A percentile compares a stretch with the other conserved stretches of the same genome.
These are phyloP conservation scores for Citrullus colocynthis DNA, from an alignment of 306 rosid species.

Conservation along the genomic window DNA sequence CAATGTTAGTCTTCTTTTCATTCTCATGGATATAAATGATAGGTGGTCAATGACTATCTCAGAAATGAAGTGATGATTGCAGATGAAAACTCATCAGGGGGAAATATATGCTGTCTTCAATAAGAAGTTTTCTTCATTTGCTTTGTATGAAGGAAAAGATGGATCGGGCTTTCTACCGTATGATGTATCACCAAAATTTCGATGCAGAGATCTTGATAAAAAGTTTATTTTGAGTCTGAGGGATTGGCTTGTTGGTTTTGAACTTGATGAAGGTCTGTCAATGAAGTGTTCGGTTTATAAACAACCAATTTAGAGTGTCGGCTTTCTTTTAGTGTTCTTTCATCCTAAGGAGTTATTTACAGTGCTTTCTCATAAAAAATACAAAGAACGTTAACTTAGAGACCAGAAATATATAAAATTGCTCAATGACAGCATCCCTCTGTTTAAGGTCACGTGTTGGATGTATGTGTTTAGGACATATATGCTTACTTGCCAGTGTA, in stretches of 20 bases:
- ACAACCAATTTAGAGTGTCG: not conserved
- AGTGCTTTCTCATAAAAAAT: not conserved
- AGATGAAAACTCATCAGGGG: slow-evolving; percentile 23
- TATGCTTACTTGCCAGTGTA: not conserved
- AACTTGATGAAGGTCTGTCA: slow-evolving; percentile 37
- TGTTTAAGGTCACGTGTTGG: not conserved
- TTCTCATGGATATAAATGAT: not conserved
- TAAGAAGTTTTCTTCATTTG: slow-evolving; percentile 44
- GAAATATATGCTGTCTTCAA: slow-evolving; percentile 39
- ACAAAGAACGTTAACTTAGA: not conserved
- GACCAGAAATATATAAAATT: not conserved
- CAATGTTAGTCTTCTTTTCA: not conserved
- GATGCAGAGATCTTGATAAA: slow-evolving; percentile 23
- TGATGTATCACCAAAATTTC: slow-evolving; percentile 29
- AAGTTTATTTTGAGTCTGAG: slow-evolving; percentile 26
- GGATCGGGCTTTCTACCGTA: slow-evolving; percentile 30
- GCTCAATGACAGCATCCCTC: not conserved
- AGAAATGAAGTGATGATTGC: slow-evolving; percentile 9
- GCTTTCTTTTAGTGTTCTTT: not conserved
- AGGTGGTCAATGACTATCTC: not conserved
- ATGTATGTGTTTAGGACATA: not conserved
- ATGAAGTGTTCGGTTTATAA: not conserved
- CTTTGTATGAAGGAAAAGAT: slow-evolving; percentile 39
- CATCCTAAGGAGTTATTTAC: not conserved
- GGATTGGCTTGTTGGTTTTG: slow-evolving; percentile 40